Evolutionary conservation across 2,329 filamentous ascomycete genomes (phyloP), one percentile per base, ranked within the genome.

Genomic region (Aspergillus glaucus): DNA sequence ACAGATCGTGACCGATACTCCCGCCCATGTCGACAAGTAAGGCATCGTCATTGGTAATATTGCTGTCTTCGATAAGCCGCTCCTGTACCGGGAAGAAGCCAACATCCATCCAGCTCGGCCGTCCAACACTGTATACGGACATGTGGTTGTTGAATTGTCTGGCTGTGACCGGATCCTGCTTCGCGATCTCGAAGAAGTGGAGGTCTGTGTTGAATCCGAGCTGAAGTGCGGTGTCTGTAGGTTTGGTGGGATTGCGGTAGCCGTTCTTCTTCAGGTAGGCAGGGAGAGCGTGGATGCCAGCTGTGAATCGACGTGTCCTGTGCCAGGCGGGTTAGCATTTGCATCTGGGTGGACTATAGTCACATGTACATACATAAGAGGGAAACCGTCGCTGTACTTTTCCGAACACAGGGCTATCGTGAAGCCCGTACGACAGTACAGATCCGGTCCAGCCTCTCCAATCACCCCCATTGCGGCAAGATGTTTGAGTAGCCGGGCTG

Each of bases 1-100:
- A 54, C 7, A 72, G 46, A 52, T 74, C 67, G 50, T 75, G 69
- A 6, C 73, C 71, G 0, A 63, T 45, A n/a, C 63, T 62, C 9
- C 72, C 73, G 8, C 68, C 73, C 1, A 75, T 58, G 55, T 76
- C 73, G 1, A 75, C 70, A n/a, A 68, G 45, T 3, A 64, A 50
- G 9, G 64, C 61, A 32, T 55, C 55, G 3, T 58, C 48, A 4
- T 48, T n/a, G 9, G 42, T 39, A 1, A 46, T 42, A 2, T 42
- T 24, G 6, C 44, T 34, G 4, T 47, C 52, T 10, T 54, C 45
- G 17, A 61, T 26, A 8, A 62, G 52, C 24, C 46, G 49, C 34
- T 61, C 50, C 32, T 44, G 37, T 1, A 62, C 54, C 2, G 61
- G 59, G 34, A 58, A 62, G 49, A 41, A 74, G 48, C 51, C 51